A percentile compares a stretch with the other conserved stretches of the same genome.
Evolutionary conservation across 768 basidiomycete genomes (phyloP).

Genomic region (Chalciporus chontae): DNA sequence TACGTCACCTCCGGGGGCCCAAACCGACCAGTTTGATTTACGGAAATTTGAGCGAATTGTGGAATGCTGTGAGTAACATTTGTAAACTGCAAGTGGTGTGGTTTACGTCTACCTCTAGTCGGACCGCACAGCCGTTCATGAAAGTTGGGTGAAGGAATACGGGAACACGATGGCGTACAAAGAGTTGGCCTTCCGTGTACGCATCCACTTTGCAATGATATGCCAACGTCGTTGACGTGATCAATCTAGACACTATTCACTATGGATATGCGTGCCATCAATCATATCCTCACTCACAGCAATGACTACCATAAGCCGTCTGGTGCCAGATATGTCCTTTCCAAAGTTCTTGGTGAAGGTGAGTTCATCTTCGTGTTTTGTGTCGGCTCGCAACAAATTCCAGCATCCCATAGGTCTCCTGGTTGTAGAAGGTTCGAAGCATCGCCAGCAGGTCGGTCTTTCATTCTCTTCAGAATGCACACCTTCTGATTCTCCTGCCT

Average conservation of each 20-base stretch:
- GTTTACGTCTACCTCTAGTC: no score
- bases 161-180: slow-evolving; percentile 45
- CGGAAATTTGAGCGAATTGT: slow-evolving; percentile 47
- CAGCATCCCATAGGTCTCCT: background rate
- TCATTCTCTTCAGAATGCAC: background rate
- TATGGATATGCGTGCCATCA: slow-evolving; percentile 57
- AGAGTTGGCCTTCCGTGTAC: slow-evolving; percentile 40
- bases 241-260: slow-evolving; percentile 44
- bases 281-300: slow-evolving; percentile 58
- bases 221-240: background rate
- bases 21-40: slow-evolving; percentile 41
- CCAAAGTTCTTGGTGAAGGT: slow-evolving; percentile 42
- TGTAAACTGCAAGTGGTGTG: no score
- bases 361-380: background rate
- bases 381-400: no score
- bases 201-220: slow-evolving; percentile 7
- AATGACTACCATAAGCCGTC: slow-evolving; percentile 56
- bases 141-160: slow-evolving; percentile 46
- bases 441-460: slow-evolving; percentile 33
- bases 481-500: background rate
- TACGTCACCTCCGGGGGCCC: slow-evolving; percentile 52
- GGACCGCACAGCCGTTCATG: slow-evolving; percentile 4
- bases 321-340: slow-evolving; percentile 34
- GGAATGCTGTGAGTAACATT: slow-evolving; percentile 34
- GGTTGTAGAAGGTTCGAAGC: slow-evolving; percentile 21